Conservation (phyloP, 2,329 filamentous ascomycete species). For the Ilyonectria sp. region DNA sequence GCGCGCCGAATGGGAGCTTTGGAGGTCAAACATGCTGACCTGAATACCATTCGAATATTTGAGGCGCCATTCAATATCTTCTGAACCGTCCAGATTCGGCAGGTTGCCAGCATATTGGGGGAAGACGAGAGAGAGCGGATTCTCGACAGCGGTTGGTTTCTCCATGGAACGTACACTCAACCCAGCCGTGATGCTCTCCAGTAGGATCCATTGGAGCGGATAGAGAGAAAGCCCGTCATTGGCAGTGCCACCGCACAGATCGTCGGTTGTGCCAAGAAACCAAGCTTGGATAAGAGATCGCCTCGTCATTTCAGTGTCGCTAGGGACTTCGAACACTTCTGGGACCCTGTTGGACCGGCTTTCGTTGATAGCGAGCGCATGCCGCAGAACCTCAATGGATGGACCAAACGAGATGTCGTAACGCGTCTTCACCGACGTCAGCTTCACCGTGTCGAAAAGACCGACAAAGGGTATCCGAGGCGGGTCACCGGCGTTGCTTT, state of each 20-base stretch:
- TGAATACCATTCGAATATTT: constrained; percentile 39
- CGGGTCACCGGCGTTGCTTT: constrained; percentile 20
- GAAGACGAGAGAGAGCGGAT: constrained; percentile 38
- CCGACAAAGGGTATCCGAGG: constrained; percentile 45
- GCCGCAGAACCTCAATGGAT: constrained; percentile 38
- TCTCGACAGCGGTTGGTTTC: constrained; percentile 19
- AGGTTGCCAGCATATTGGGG: constrained; percentile 44
- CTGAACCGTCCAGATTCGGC: constrained; percentile 40
- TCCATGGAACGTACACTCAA: constrained; percentile 22
- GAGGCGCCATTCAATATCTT: constrained; percentile 46
- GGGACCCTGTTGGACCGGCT: constrained; percentile 30
- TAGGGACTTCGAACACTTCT: constrained; percentile 22
- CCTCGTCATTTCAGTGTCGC: constrained; percentile 25
- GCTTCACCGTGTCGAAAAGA: constrained; percentile 40
- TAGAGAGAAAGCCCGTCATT: constrained; percentile 44
- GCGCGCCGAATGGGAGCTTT: constrained; percentile 34
- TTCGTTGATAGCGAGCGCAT: constrained; percentile 44
- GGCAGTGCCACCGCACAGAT: constrained; percentile 39
- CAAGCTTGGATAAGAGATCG: constrained; percentile 42
- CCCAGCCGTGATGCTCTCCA: constrained; percentile 40
- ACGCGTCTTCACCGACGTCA: constrained; percentile 16
- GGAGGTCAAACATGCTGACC: constrained; percentile 46
- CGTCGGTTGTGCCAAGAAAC: constrained; percentile 45
- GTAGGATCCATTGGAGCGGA: constrained; percentile 44
- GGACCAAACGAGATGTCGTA: constrained; percentile 40